These are phyloP conservation scores for Candida loeiensis DNA, from an alignment of 805 yeast genomes.

Conservation along the genomic window DNA sequence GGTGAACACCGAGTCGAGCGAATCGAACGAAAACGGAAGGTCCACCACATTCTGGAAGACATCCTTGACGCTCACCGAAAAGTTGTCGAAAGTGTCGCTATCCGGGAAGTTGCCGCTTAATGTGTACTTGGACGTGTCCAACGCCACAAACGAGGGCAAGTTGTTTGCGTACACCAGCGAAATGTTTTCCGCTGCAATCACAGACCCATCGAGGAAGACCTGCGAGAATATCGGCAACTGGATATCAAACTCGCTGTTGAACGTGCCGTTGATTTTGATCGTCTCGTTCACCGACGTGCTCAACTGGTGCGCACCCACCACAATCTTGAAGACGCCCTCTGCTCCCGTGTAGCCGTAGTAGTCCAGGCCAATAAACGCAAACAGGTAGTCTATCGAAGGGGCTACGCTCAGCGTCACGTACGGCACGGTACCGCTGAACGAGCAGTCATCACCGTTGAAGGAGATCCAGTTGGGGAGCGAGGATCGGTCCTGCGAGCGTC, in stretches of 20 bases:
- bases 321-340: slow-evolving; percentile 62
- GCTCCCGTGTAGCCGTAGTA: slow-evolving; percentile 70
- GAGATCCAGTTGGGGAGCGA: slow-evolving; percentile 89
- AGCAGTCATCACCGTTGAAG: slow-evolving; percentile 59
- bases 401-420: slow-evolving; percentile 82
- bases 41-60: slow-evolving; percentile 56
- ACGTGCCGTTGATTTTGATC: slow-evolving; percentile 63
- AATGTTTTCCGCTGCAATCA: slow-evolving; percentile 49
- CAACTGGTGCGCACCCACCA: slow-evolving; percentile 86
- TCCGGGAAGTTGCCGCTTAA: slow-evolving; percentile 58
- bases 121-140: slow-evolving; percentile 37
- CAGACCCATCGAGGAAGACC: slow-evolving; percentile 60
- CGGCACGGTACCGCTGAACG: slow-evolving; percentile 87
- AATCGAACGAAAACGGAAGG: slow-evolving; percentile 54
- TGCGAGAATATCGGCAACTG: slow-evolving; percentile 58
- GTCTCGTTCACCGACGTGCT: slow-evolving; percentile 60
- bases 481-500: slow-evolving; percentile 74
- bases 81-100: slow-evolving; percentile 36
- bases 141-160: slow-evolving; percentile 60
- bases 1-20: slow-evolving; percentile 56
- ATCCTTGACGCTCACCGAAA: slow-evolving; percentile 59
- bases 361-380: slow-evolving; percentile 78
- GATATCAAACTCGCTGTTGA: slow-evolving; percentile 50
- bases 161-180: slow-evolving; percentile 45
- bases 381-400: slow-evolving; percentile 70